phyloP scores from a whole-genome alignment of 139 green algal species.

The Chlamydomonas sphaeroides region DNA sequence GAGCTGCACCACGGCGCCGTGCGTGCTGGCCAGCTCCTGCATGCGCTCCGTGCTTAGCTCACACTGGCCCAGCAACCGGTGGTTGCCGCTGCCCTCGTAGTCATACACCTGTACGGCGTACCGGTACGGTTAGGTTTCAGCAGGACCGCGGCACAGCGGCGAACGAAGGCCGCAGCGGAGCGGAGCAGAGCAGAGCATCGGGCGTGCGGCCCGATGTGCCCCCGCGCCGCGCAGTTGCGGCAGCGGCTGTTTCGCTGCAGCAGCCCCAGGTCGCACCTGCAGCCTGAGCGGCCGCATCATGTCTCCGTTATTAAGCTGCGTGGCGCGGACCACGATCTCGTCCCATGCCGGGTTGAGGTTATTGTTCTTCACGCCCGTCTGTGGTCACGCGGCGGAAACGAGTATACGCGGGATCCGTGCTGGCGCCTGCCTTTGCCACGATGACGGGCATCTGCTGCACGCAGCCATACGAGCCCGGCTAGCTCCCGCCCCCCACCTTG shows the following conservation, averaged over 20 bases:
- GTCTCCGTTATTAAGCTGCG: conserved; percentile 56
- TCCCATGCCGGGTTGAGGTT: conserved; percentile 57
- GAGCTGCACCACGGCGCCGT: not conserved
- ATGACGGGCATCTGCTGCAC: too few relatives aligned
- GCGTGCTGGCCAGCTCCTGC: not conserved
- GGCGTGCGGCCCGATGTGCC: too few relatives aligned
- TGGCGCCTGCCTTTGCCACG: too few relatives aligned
- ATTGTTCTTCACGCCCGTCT: conserved; percentile 42
- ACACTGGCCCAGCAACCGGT: not conserved
- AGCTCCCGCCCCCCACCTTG: conserved; percentile 40
- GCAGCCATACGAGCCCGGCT: too few relatives aligned
- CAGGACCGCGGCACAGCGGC: too few relatives aligned
- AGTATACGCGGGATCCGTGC: too few relatives aligned
- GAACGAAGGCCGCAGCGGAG: too few relatives aligned
- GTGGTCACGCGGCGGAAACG: too few relatives aligned
- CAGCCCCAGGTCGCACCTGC: not conserved
- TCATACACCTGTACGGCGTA: conserved; percentile 16
- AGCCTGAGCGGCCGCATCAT: conserved; percentile 35
- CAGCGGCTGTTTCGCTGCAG: too few relatives aligned
- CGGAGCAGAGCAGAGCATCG: too few relatives aligned
- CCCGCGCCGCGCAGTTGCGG: too few relatives aligned
- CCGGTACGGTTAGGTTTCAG: too few relatives aligned
- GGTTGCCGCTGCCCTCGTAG: conserved; percentile 5
- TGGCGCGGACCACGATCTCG: conserved; percentile 31
- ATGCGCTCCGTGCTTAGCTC: conserved; percentile 27